Conservation (phyloP, 805 yeast genomes). For the Yamadazyma laniorum region DNA sequence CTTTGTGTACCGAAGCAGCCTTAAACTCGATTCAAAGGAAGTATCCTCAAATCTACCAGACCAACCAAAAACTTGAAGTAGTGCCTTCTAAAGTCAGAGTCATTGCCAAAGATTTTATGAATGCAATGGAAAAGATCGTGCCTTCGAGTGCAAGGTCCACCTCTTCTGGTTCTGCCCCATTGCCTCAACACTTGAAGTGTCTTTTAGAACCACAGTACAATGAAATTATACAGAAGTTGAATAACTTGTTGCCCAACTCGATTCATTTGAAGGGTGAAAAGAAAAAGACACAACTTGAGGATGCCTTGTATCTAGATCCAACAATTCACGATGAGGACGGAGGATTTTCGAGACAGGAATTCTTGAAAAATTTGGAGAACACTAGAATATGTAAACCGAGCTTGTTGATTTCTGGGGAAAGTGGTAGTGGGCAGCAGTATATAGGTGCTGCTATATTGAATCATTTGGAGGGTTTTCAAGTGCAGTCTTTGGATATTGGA, state of each 20-base stretch:
- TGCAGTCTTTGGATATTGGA: constrained; percentile 82
- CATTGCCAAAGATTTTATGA: constrained; percentile 77
- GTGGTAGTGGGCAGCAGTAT: constrained; percentile 86
- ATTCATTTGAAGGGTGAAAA: constrained; percentile 40
- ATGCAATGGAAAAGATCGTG: constrained; percentile 79
- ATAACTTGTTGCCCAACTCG: constrained; percentile 57
- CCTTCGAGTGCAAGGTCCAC: constrained; percentile 92
- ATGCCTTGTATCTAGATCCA: constrained; percentile 62
- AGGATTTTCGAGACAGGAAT: constrained; percentile 68
- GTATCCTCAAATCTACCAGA: constrained; percentile 87
- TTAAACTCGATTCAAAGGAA: constrained; percentile 85
- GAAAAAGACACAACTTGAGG: constrained; percentile 56
- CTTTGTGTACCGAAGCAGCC: constrained; percentile 95
- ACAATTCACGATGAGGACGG: constrained; percentile 56
- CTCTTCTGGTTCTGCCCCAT: constrained; percentile 67
- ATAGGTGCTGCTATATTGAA: constrained; percentile 79
- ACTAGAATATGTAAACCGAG: constrained; percentile 82
- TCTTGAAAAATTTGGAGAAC: constrained; percentile 46
- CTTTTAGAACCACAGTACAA: constrained; percentile 54
- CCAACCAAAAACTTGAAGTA: constrained; percentile 69
- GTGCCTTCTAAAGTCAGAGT: constrained; percentile 72
- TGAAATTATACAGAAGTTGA: constrained; percentile 46
- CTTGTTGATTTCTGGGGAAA: constrained; percentile 65
- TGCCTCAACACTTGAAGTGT: constrained; percentile 71
- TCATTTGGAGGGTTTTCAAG: constrained; percentile 82